These are phyloP conservation scores for Boletus insuetus DNA, from an alignment of 768 basidiomycete species.

Conservation along the genomic window DNA sequence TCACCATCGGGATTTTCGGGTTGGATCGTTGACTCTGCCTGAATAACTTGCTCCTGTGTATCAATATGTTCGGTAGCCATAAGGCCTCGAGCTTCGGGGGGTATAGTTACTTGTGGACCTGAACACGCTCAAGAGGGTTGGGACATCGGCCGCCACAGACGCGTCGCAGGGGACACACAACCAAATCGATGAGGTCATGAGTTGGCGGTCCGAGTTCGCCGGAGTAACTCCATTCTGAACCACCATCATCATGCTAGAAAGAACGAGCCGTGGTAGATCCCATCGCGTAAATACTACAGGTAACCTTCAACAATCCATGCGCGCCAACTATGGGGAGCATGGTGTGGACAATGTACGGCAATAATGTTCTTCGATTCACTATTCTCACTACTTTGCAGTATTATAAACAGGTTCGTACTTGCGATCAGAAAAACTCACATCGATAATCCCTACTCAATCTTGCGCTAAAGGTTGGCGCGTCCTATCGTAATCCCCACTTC, in stretches of 20 bases:
- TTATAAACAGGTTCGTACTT: conserved; percentile 26
- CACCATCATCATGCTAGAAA: conserved; percentile 5
- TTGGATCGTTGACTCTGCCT: conserved; percentile 1
- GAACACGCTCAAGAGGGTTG: not conserved
- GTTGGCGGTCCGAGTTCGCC: too few species aligned
- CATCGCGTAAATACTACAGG: conserved; percentile 24
- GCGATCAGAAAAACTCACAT: not conserved
- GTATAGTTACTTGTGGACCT: not conserved
- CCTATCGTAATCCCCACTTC: conserved; percentile 73
- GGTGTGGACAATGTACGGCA: conserved; percentile 58
- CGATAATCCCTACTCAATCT: not conserved
- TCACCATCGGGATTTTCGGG: conserved; percentile 11
- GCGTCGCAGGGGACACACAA: not conserved
- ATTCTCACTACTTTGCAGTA: conserved; percentile 19
- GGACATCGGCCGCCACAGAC: conserved; percentile 5
- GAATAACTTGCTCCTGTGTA: conserved; percentile 5
- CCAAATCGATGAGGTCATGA: too few species aligned
- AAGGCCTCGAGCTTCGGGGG: not conserved
- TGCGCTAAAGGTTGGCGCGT: conserved; percentile 47
- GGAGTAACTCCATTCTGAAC: not conserved
- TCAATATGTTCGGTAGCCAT: conserved; percentile 17
- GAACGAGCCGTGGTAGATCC: conserved; percentile 16
- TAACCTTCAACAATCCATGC: conserved; percentile 41
- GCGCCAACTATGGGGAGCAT: conserved; percentile 47
- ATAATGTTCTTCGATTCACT: not conserved